Conservation (phyloP, 2,329 filamentous ascomycete species). For the Phialophora tarda region DNA sequence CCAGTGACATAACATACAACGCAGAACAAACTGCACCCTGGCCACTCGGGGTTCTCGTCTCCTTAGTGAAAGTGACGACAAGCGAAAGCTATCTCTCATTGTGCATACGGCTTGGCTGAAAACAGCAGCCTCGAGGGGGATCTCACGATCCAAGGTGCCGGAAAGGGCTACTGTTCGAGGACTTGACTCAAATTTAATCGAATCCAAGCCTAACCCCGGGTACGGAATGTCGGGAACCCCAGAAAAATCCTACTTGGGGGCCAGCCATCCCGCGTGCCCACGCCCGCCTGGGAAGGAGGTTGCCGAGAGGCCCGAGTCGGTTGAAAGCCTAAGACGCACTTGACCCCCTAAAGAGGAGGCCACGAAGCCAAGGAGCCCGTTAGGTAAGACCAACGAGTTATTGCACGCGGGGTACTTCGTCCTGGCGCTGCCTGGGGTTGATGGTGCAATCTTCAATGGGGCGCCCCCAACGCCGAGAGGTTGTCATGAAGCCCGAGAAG, state of each 20-base stretch:
- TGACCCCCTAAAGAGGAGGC: neutral
- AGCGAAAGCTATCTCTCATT: conserved; percentile 1
- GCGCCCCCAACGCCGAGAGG: neutral
- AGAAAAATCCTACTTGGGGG: neutral
- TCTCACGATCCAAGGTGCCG: neutral
- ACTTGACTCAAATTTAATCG: neutral
- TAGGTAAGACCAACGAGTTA: neutral
- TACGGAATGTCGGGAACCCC: neutral
- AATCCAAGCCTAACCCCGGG: neutral
- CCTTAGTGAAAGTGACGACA: neutral
- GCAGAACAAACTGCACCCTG: neutral
- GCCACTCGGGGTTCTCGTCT: neutral
- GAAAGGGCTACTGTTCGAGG: neutral
- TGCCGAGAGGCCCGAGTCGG: neutral
- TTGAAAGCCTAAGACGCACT: neutral
- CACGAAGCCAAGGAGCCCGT: neutral
- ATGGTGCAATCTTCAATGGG: neutral
- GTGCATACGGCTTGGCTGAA: neutral
- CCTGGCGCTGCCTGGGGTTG: neutral
- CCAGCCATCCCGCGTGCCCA: neutral
- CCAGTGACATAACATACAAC: neutral
- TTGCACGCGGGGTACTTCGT: neutral
- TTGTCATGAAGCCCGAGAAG: conserved; percentile 4
- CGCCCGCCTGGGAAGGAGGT: neutral
- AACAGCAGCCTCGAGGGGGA: neutral